These are phyloP conservation scores for Mortierella sp. DNA, from an alignment of 371 early-diverging fungal species.

Conservation along the genomic window DNA sequence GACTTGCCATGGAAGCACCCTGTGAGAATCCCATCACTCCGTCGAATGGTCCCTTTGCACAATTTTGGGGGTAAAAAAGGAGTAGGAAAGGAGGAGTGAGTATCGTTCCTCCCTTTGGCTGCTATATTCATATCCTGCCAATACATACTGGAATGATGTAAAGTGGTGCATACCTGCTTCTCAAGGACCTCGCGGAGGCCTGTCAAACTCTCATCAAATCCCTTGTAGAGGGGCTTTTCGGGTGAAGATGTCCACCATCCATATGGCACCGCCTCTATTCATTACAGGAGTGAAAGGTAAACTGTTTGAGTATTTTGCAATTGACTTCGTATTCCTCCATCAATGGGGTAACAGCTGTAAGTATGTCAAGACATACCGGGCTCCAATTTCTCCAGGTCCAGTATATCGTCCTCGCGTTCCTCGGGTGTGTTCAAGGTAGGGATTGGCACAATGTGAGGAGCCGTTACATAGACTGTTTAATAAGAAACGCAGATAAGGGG, in stretches of 20 bases:
- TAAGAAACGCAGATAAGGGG: not conserved
- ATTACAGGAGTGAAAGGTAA: too few relatives aligned
- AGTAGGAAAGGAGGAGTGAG: not conserved
- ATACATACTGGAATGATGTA: not conserved
- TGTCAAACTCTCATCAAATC: slow-evolving; percentile 71
- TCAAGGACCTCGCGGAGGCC: slow-evolving; percentile 65
- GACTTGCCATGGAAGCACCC: slow-evolving; percentile 78
- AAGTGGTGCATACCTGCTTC: slow-evolving; percentile 58
- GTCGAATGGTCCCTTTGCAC: slow-evolving; percentile 74
- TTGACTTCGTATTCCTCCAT: not conserved
- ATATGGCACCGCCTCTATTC: slow-evolving; percentile 63
- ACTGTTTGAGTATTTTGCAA: not conserved
- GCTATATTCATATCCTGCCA: not conserved
- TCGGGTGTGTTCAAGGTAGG: slow-evolving; percentile 67
- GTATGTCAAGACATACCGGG: slow-evolving; percentile 54
- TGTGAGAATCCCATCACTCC: slow-evolving; percentile 86
- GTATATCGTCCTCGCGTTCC: slow-evolving; percentile 64
- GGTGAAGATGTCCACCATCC: slow-evolving; percentile 74
- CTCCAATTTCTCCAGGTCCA: slow-evolving; percentile 62
- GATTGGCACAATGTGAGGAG: slow-evolving; percentile 72
- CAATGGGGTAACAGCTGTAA: not conserved
- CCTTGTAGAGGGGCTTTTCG: slow-evolving; percentile 64
- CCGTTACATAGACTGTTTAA: slow-evolving; percentile 70
- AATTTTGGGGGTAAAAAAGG: not conserved
- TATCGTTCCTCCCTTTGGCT: not conserved